Conservation (phyloP, 2,329 filamentous ascomycete genomes). For the Ophiostoma himal-ulmi region DNA sequence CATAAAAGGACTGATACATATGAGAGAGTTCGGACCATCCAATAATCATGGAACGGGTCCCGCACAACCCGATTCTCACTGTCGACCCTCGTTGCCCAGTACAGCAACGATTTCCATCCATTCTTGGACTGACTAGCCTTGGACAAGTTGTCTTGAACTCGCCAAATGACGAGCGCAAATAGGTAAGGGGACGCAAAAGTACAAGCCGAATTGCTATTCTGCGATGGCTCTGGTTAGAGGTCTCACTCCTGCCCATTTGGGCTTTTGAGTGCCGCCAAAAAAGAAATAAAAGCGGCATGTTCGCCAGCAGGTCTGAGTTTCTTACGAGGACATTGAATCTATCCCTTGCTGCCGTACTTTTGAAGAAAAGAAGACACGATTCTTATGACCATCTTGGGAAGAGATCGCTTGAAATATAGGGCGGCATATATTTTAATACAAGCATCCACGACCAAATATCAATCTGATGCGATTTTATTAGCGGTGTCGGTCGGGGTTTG, state of each 20-base stretch:
- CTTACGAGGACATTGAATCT: not conserved
- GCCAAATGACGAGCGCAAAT: constrained; percentile 3
- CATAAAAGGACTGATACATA: not conserved
- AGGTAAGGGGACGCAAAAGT: constrained; percentile 6
- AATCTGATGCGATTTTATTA: not conserved
- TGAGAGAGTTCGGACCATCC: not conserved
- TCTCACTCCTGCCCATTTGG: constrained; percentile 3
- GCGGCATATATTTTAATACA: not conserved
- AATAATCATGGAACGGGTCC: not conserved
- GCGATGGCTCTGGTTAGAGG: not conserved
- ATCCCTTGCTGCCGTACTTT: constrained; percentile 11
- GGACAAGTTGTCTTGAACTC: not conserved
- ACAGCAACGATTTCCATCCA: not conserved
- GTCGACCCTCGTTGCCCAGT: not conserved
- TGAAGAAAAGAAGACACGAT: not conserved
- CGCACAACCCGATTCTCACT: not conserved
- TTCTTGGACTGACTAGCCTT: not conserved
- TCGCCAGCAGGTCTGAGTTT: constrained; percentile 7
- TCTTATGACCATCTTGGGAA: not conserved
- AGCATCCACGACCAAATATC: not conserved
- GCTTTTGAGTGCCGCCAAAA: not conserved
- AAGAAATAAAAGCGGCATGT: not conserved
- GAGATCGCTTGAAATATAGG: not conserved
- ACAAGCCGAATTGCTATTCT: constrained; percentile 3
- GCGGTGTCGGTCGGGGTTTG: not conserved